These are phyloP conservation scores for Dacryopinax primogenitus DNA, from an alignment of 768 basidiomycete genomes.

Conservation along the genomic window DNA sequence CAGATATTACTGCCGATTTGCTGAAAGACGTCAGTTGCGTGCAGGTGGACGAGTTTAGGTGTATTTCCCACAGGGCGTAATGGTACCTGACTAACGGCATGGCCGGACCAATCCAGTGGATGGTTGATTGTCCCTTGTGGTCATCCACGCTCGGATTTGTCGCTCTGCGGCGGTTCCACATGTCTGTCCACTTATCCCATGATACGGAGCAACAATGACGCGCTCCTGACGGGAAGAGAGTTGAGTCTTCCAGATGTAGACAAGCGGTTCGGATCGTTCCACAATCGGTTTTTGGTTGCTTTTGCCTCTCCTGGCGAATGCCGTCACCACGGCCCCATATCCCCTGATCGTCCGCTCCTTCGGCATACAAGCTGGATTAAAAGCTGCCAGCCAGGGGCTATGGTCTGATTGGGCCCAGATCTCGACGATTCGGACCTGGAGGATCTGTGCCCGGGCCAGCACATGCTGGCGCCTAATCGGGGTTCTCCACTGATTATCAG, in stretches of 20 bases:
- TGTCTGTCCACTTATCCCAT: neutral
- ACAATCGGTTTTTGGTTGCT: neutral
- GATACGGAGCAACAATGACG: neutral
- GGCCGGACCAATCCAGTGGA: neutral
- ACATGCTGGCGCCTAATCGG: neutral
- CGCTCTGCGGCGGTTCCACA: neutral
- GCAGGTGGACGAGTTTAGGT: neutral
- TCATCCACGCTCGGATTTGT: neutral
- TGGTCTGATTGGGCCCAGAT: too few species aligned
- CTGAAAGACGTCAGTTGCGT: neutral
- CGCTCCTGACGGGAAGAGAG: neutral
- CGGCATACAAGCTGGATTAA: too few species aligned
- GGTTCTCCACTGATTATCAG: slow-evolving; percentile 5
- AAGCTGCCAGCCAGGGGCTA: too few species aligned
- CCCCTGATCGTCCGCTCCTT: too few species aligned
- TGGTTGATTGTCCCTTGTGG: neutral
- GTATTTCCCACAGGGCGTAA: neutral
- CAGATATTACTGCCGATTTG: neutral
- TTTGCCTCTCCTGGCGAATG: too few species aligned
- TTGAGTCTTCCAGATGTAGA: neutral
- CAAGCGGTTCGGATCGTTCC: neutral
- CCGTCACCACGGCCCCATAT: too few species aligned
- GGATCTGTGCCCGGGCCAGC: too few species aligned
- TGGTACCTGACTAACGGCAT: slow-evolving; percentile 2
- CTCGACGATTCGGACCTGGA: too few species aligned